Conservation (phyloP, 2,329 filamentous ascomycete species). For the Cladosporium sp. region DNA sequence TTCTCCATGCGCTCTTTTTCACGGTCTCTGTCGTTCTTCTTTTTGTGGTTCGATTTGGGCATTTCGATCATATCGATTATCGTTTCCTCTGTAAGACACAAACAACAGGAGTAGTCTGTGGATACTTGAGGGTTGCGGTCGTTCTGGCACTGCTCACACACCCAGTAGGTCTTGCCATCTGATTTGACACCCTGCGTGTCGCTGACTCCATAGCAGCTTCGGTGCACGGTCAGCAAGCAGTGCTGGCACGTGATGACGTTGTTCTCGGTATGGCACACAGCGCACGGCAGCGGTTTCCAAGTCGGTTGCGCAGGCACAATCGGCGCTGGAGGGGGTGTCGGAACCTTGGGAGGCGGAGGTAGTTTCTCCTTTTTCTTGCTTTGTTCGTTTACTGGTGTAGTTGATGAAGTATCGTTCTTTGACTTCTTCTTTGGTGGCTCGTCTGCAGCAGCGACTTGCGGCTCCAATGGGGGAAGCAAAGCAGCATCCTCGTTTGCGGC, state of each 20-base stretch:
- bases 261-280: constrained; percentile 73
- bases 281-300: constrained; percentile 74
- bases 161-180: constrained; percentile 64
- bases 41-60: constrained; percentile 72
- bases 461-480: constrained; percentile 22
- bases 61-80: constrained; percentile 80
- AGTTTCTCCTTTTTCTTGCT: constrained; percentile 59
- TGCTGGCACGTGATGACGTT: constrained; percentile 74
- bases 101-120: constrained; percentile 88
- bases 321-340: constrained; percentile 58
- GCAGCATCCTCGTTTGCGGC: constrained; percentile 55
- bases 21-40: constrained; percentile 87
- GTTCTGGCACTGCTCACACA: constrained; percentile 92
- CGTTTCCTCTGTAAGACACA: constrained; percentile 80
- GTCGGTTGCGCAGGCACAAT: constrained; percentile 72
- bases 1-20: constrained; percentile 84
- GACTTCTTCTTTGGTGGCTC: constrained; percentile 60
- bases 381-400: constrained; percentile 30
- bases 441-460: constrained; percentile 13
- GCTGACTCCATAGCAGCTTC: constrained; percentile 85
- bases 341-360: constrained; percentile 44
- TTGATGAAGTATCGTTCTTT: constrained; percentile 31
- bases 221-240: constrained; percentile 87
- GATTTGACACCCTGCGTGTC: constrained; percentile 54
- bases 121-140: constrained; percentile 89